Percentiles rank a stretch among this genome's conserved stretches.
These are phyloP conservation scores for Stemphylium beticola DNA, from an alignment of 2,329 filamentous ascomycete genomes.

Conservation along the genomic window DNA sequence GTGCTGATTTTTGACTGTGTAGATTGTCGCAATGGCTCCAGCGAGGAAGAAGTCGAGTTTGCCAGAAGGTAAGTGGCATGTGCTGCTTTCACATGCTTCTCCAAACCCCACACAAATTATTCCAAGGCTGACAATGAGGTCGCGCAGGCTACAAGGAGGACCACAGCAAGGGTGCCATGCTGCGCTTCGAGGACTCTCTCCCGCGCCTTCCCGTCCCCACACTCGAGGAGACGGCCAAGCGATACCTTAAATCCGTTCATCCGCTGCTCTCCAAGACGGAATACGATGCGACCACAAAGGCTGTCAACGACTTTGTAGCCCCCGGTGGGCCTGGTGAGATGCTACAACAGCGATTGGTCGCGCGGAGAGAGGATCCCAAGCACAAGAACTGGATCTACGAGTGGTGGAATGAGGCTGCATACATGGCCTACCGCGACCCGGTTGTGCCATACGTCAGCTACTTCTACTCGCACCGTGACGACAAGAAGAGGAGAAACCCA, in stretches of 20 bases:
- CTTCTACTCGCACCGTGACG: slow-evolving; percentile 98
- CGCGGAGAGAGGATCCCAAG: slow-evolving; percentile 77
- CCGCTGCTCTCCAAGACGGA: slow-evolving; percentile 73
- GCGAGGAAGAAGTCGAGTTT: slow-evolving; percentile 53
- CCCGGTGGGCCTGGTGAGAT: slow-evolving; percentile 83
- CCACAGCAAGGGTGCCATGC: slow-evolving; percentile 77
- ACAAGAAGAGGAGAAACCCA: slow-evolving; percentile 83
- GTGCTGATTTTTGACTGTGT: slow-evolving; percentile 15
- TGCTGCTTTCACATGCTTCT: slow-evolving; percentile 18
- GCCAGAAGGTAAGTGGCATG: slow-evolving; percentile 51
- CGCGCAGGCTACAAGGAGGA: slow-evolving; percentile 77
- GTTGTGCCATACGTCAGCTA: slow-evolving; percentile 98
- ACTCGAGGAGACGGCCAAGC: slow-evolving; percentile 79
- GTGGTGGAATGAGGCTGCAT: slow-evolving; percentile 98
- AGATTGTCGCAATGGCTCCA: slow-evolving; percentile 48
- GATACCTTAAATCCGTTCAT: slow-evolving; percentile 81
- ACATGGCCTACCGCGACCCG: slow-evolving; percentile 91
- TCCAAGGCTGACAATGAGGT: slow-evolving; percentile 3
- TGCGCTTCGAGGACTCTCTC: slow-evolving; percentile 86
- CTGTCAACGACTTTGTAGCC: slow-evolving; percentile 85
- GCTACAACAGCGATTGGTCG: slow-evolving; percentile 86
- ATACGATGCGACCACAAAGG: slow-evolving; percentile 76
- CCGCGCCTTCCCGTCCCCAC: slow-evolving; percentile 79
- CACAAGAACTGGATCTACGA: slow-evolving; percentile 94
- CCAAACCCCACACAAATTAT: slow-evolving; percentile 8